A percentile compares a stretch with the other conserved stretches of the same genome.
phyloP scores from a whole-genome alignment of 2,329 filamentous ascomycete genomes.

The Apiospora pterosperma region DNA sequence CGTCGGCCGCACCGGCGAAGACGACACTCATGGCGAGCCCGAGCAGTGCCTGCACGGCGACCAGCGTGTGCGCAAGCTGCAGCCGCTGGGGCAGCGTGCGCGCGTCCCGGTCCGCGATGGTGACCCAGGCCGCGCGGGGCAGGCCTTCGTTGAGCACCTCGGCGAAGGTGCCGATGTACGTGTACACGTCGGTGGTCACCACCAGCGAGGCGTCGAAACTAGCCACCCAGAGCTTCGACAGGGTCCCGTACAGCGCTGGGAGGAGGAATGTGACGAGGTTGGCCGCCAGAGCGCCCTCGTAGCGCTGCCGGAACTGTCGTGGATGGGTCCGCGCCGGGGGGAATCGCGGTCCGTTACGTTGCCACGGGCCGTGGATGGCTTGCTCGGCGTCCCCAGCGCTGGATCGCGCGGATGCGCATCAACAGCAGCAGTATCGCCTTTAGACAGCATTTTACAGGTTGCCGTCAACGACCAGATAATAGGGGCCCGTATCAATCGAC shows the following conservation, averaged over 20 bases:
- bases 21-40: slow-evolving; percentile 58
- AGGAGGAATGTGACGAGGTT: slow-evolving; percentile 62
- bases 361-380: background rate
- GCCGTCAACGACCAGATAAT: too few relatives aligned
- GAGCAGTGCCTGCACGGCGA: slow-evolving; percentile 56
- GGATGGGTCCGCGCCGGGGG: background rate
- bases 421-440: too few relatives aligned
- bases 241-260: slow-evolving; percentile 63
- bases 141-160: slow-evolving; percentile 71
- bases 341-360: background rate
- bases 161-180: slow-evolving; percentile 63
- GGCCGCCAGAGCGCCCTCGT: slow-evolving; percentile 56
- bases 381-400: background rate
- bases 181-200: slow-evolving; percentile 63
- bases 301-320: slow-evolving; percentile 28
- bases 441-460: too few relatives aligned
- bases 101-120: slow-evolving; percentile 65
- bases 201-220: slow-evolving; percentile 61
- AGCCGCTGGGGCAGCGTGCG: slow-evolving; percentile 49
- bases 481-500: too few relatives aligned
- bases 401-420: too few relatives aligned
- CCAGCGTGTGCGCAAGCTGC: slow-evolving; percentile 58
- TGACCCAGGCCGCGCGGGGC: slow-evolving; percentile 63
- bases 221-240: slow-evolving; percentile 69
- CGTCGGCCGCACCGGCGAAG: slow-evolving; percentile 50